Base-by-base conservation (phyloP, 257 asterid genomes). In the Salvia splendens region DNA sequence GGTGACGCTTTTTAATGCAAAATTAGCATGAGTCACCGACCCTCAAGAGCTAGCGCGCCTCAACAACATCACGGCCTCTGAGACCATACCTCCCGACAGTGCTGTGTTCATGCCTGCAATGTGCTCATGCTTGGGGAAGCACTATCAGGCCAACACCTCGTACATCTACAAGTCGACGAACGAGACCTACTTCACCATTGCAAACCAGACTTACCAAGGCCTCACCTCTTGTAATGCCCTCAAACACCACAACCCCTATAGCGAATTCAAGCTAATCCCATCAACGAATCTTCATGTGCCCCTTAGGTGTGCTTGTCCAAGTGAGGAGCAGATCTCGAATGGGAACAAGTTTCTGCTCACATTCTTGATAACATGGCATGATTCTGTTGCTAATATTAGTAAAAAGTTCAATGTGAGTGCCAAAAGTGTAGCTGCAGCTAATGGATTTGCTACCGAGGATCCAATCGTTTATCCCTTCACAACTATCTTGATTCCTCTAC, bases 301-400 rank as follows among this genome's bases (percentile, higher is more conserved):
- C 2, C 88, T 89, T 15, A 69, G 90, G 54, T 89, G 96, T 57
- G 92, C 95, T 51, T 89, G 96, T 58, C 96, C 95, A 49, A 64
- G 83, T 16, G 51, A 50, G 40, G 60, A 83, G 57, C 95, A 86
- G 74, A 55, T 71, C 7, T 53, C 16, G 12, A 67, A 77, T 0
- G 90, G 88, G 12, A 62, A 75, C 0, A 78, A 78, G 65, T 85
- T 79, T 74, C 60, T 89, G 72, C 43, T 86, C 42, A 81, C 95
- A 0, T 81, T 79, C 75, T 57, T 83, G 74, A 73, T 86, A 48
- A 72, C 79, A 12, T 49, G 65, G 83, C 48, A 59, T 1, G 88
- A 83, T 71, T 58, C 46, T 6, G 51, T 83, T 72, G 14, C 68
- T 54, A 32, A 9, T 8, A 62, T 86, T 64, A 79, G 92, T 57